These are phyloP conservation scores for Raffaelea arxii DNA, from an alignment of 2,329 filamentous ascomycete species.

Conservation along the genomic window DNA sequence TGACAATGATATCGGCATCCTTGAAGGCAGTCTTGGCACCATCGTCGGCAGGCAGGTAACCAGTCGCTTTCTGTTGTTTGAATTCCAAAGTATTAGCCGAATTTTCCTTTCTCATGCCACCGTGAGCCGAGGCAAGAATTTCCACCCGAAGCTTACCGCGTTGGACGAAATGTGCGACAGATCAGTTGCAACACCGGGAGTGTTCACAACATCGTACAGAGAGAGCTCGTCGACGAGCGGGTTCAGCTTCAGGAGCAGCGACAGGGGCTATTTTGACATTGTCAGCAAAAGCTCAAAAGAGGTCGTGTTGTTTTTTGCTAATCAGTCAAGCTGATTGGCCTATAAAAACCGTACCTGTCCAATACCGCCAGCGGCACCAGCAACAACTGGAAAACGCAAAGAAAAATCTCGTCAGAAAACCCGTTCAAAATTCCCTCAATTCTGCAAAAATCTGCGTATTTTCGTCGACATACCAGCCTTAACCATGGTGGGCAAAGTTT, in stretches of 20 bases:
- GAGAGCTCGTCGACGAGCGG: slow-evolving; percentile 84
- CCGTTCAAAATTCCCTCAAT: too few relatives aligned
- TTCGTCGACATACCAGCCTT: slow-evolving; percentile 22
- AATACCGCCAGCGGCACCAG: slow-evolving; percentile 96
- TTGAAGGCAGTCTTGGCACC: slow-evolving; percentile 83
- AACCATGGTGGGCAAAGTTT: slow-evolving; percentile 23
- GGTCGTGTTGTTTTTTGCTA: neutral
- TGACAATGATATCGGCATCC: slow-evolving; percentile 90
- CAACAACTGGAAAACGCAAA: slow-evolving; percentile 53
- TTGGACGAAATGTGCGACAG: slow-evolving; percentile 93
- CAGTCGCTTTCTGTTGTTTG: slow-evolving; percentile 60
- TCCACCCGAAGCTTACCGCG: slow-evolving; percentile 49
- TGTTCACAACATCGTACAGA: slow-evolving; percentile 99
- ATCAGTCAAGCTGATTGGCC: neutral
- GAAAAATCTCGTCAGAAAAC: too few relatives aligned
- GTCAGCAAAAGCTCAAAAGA: slow-evolving; percentile 5
- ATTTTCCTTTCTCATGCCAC: neutral
- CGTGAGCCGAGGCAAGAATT: neutral
- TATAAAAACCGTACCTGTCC: slow-evolving; percentile 60
- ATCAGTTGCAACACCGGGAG: slow-evolving; percentile 89
- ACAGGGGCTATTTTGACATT: slow-evolving; percentile 62
- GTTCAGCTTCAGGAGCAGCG: slow-evolving; percentile 86
- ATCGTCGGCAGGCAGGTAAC: slow-evolving; percentile 78
- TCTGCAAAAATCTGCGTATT: neutral
- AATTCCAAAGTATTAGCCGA: neutral